Conservation (phyloP, 768 basidiomycete species). For the Trametopsis cervina region DNA sequence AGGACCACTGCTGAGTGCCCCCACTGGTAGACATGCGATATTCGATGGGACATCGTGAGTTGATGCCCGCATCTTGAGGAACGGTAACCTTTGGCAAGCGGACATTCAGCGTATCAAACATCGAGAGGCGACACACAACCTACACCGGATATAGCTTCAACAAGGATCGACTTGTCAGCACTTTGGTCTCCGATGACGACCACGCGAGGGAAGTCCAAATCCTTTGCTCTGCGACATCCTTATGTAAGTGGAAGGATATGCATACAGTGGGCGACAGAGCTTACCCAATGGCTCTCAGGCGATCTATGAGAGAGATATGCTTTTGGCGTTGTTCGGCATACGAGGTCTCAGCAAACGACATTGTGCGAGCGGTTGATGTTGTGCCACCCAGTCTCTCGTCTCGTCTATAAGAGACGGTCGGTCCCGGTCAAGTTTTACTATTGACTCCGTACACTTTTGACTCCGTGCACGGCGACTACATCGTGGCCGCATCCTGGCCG, state of each 20-base stretch:
- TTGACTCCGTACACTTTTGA: no score
- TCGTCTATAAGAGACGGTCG: no score
- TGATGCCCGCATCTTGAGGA: conserved; percentile 31
- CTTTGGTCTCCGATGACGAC: conserved; percentile 50
- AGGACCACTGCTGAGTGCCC: conserved; percentile 17
- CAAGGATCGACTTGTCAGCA: conserved; percentile 41
- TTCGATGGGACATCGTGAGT: conserved; percentile 36
- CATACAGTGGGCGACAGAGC: conserved; percentile 1
- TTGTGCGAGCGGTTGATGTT: no score
- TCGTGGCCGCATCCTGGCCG: no score
- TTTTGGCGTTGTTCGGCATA: conserved; percentile 13
- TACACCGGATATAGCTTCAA: conserved; percentile 45
- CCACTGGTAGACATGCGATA: conserved; percentile 27
- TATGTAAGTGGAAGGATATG: background rate
- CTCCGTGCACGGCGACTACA: no score
- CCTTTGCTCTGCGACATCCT: conserved; percentile 28
- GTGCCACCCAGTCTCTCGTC: no score
- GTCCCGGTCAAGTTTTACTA: no score
- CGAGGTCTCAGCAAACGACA: no score
- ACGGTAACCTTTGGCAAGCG: conserved; percentile 14
- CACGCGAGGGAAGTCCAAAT: conserved; percentile 43
- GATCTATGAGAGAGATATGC: conserved; percentile 12
- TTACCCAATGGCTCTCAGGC: conserved; percentile 22
- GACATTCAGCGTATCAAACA: no score
- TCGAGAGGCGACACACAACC: background rate